Evolutionary conservation across 768 basidiomycete genomes (phyloP).

Genomic region (Rhodotorula kratochvilovae): DNA sequence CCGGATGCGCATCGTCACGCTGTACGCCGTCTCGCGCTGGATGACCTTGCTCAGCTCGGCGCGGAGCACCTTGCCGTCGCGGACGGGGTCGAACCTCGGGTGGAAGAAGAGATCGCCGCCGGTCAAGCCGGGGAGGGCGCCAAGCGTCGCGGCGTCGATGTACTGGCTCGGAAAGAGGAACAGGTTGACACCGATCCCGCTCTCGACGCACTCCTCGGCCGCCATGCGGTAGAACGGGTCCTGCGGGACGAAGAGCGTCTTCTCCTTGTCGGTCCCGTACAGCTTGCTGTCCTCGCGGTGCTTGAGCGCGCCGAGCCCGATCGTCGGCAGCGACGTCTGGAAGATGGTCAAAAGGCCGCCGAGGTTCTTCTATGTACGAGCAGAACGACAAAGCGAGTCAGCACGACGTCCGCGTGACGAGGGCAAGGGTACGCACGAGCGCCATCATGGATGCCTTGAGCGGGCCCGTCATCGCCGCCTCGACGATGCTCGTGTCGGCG

Average conservation of each 20-base stretch:
- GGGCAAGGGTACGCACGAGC: slow-evolving; percentile 54
- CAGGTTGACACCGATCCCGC: slow-evolving; percentile 83
- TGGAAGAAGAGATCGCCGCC: slow-evolving; percentile 91
- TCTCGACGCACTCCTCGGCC: slow-evolving; percentile 80
- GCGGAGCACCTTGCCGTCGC: slow-evolving; percentile 63
- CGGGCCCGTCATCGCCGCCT: slow-evolving; percentile 73
- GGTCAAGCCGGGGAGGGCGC: slow-evolving; percentile 59
- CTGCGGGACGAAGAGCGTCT: slow-evolving; percentile 70
- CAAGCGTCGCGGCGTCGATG: slow-evolving; percentile 82
- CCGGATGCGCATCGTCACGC: slow-evolving; percentile 73
- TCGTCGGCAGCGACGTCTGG: slow-evolving; percentile 44
- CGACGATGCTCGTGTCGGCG: slow-evolving; percentile 52
- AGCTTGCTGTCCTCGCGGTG: slow-evolving; percentile 58
- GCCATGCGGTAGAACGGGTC: slow-evolving; percentile 72
- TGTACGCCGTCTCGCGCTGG: slow-evolving; percentile 67
- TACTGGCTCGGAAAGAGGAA: slow-evolving; percentile 75
- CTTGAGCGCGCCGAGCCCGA: slow-evolving; percentile 45
- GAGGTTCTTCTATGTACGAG: slow-evolving; percentile 30
- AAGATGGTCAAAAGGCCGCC: slow-evolving; percentile 46
- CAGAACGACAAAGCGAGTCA: not conserved
- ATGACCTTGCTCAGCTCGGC: slow-evolving; percentile 72
- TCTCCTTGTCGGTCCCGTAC: slow-evolving; percentile 82
- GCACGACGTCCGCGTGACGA: not conserved
- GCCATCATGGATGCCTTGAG: slow-evolving; percentile 67
- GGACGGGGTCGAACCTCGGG: slow-evolving; percentile 71